Percentiles rank a stretch among this genome's conserved stretches.
phyloP scores from a whole-genome alignment of 805 yeast species.

The Wickerhamomyces alni region DNA sequence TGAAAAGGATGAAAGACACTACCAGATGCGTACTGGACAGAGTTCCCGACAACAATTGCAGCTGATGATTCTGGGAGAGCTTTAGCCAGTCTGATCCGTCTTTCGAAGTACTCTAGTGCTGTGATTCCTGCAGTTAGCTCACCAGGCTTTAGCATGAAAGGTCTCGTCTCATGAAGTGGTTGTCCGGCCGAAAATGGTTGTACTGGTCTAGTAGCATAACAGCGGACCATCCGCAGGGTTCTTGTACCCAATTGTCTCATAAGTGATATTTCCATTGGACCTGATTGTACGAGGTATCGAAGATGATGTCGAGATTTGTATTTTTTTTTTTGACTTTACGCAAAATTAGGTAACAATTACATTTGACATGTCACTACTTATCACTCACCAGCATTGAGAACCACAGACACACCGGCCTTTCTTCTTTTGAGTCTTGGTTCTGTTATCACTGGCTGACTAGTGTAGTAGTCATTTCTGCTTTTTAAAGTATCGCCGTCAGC shows the following conservation, averaged over 20 bases:
- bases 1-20: constrained; percentile 89
- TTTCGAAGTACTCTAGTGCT: constrained; percentile 71
- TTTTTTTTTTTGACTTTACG: no score
- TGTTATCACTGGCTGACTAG: constrained; percentile 13
- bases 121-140: constrained; percentile 85
- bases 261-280: no score
- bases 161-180: constrained; percentile 81
- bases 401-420: background rate
- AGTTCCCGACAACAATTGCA: constrained; percentile 70
- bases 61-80: constrained; percentile 56
- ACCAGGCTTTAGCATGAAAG: constrained; percentile 66
- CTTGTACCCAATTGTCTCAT: no score
- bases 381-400: no score
- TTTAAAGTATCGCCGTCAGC: background rate
- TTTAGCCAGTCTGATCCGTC: constrained; percentile 57
- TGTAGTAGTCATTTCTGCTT: constrained; percentile 1
- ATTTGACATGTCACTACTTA: background rate
- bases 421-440: background rate
- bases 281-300: no score
- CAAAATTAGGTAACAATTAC: background rate
- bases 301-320: no score
- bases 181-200: constrained; percentile 60
- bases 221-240: background rate
- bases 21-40: constrained; percentile 77
- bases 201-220: constrained; percentile 6